Evolutionary conservation across 495 filamentous ascomycete genomes (phyloP).

Genomic region (Xeromyces bisporus): DNA sequence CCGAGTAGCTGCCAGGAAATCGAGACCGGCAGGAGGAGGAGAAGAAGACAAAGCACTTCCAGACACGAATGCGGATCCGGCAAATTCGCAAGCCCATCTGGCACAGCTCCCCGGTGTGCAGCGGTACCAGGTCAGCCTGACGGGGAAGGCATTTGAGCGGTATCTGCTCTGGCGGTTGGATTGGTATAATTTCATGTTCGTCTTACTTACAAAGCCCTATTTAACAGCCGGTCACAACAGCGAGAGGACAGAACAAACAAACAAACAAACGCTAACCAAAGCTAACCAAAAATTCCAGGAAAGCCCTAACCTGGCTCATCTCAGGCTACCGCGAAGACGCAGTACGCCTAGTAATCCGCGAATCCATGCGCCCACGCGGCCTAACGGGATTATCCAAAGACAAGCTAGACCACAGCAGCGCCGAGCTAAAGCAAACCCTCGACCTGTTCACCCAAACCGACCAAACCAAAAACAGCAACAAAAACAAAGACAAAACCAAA

Average conservation of each 20-base stretch:
- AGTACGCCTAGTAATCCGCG: slow-evolving; percentile 43
- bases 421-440: slow-evolving; percentile 44
- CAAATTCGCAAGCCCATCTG: slow-evolving; percentile 28
- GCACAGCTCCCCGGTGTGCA: slow-evolving; percentile 41
- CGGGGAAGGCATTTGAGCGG: slow-evolving; percentile 51
- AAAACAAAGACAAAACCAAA: background rate
- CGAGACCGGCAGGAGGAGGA: too few species aligned
- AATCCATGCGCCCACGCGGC: slow-evolving; percentile 53
- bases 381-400: slow-evolving; percentile 48
- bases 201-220: background rate
- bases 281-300: slow-evolving; percentile 17
- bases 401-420: slow-evolving; percentile 42
- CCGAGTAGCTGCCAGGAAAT: slow-evolving; percentile 30
- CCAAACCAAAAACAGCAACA: background rate
- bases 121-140: slow-evolving; percentile 50
- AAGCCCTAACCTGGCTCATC: slow-evolving; percentile 40
- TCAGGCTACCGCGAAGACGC: slow-evolving; percentile 51
- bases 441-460: slow-evolving; percentile 24
- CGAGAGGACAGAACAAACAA: too few species aligned
- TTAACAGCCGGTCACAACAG: too few species aligned
- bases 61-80: too few species aligned
- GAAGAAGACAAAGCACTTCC: too few species aligned
- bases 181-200: slow-evolving; percentile 44
- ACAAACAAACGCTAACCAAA: slow-evolving; percentile 1
- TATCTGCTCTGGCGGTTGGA: slow-evolving; percentile 52